These are phyloP conservation scores for Aspergillus ochraceus DNA, from an alignment of 2,329 filamentous ascomycete genomes.

Conservation along the genomic window DNA sequence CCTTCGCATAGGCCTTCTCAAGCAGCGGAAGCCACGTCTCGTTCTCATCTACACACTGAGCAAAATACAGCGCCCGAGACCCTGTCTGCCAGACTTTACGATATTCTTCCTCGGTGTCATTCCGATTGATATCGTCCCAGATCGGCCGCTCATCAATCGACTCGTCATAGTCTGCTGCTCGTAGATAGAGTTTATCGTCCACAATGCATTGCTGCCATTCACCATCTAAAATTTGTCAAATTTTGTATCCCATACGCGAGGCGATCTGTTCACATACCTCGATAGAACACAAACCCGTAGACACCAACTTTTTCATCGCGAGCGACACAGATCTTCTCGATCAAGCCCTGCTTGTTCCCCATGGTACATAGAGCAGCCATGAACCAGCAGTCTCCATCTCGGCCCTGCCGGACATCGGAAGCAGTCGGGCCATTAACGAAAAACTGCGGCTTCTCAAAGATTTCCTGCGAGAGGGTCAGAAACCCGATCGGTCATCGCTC, in stretches of 20 bases:
- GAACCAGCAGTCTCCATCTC: conserved; percentile 82
- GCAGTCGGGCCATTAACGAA: conserved; percentile 75
- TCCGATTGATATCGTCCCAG: conserved; percentile 72
- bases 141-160: conserved; percentile 72
- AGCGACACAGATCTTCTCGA: conserved; percentile 72
- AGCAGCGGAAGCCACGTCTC: conserved; percentile 81
- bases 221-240: conserved; percentile 57
- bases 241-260: neutral
- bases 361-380: conserved; percentile 78
- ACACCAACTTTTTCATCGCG: conserved; percentile 73
- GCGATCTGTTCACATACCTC: conserved; percentile 45
- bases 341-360: conserved; percentile 69
- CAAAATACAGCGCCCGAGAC: conserved; percentile 76
- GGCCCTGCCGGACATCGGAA: conserved; percentile 76
- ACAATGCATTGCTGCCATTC: conserved; percentile 92
- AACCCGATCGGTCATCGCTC: neutral
- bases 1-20: conserved; percentile 83
- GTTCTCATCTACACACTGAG: conserved; percentile 71
- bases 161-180: conserved; percentile 78
- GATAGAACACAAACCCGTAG: conserved; percentile 82
- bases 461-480: conserved; percentile 53
- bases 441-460: conserved; percentile 75
- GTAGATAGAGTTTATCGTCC: conserved; percentile 86
- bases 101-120: conserved; percentile 70
- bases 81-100: conserved; percentile 71